phyloP scores from a whole-genome alignment of 805 yeast genomes.

The Spathaspora gorwiae region DNA sequence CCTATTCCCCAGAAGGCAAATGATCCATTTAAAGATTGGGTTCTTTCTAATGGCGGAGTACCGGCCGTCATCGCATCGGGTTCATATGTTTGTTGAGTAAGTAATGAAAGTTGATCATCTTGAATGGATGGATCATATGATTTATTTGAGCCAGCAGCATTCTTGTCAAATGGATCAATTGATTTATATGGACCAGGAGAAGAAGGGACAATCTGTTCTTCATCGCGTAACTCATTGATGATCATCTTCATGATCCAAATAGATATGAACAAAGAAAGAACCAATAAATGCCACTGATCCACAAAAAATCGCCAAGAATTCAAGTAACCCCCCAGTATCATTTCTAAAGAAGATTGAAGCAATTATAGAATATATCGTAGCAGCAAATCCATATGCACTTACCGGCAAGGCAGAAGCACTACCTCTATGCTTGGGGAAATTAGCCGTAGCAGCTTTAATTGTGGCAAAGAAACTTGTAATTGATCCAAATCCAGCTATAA shows the following conservation, averaged over 20 bases:
- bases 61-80: background rate
- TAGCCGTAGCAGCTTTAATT: conserved; percentile 52
- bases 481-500: conserved; percentile 61
- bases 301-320: conserved; percentile 52
- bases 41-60: conserved; percentile 1
- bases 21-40: conserved; percentile 26
- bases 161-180: background rate
- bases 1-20: conserved; percentile 41
- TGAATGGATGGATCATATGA: background rate
- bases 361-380: conserved; percentile 56
- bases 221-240: conserved; percentile 7
- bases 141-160: background rate
- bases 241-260: conserved; percentile 24
- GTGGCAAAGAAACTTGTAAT: conserved; percentile 57
- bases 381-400: conserved; percentile 66
- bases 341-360: conserved; percentile 51
- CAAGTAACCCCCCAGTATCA: conserved; percentile 51
- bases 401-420: conserved; percentile 67
- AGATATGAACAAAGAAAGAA: conserved; percentile 40
- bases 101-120: background rate
- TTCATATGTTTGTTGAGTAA: background rate
- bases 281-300: conserved; percentile 44
- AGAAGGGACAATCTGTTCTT: background rate
- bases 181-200: background rate
- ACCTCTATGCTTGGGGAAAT: conserved; percentile 69